phyloP scores from a whole-genome alignment of 1,284 basidiomycete genomes.

The Tylopilus sp. region DNA sequence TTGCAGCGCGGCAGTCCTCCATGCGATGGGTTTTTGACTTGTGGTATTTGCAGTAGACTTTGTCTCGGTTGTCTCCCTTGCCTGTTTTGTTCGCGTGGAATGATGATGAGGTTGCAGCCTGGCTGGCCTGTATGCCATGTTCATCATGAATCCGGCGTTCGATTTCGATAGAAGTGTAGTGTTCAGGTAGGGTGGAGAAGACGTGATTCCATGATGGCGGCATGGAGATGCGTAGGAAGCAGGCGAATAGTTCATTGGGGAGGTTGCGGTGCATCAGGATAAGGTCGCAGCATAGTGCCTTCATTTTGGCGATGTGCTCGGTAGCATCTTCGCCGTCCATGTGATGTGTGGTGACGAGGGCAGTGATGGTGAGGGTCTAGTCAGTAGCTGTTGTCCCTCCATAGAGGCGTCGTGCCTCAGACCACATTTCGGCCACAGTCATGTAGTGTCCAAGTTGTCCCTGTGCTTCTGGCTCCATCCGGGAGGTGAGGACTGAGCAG shows the following conservation, averaged over 20 bases:
- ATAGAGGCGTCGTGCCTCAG: neutral
- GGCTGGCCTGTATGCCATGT: neutral
- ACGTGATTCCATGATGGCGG: slow-evolving; percentile 13
- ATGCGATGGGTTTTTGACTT: neutral
- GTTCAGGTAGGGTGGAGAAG: slow-evolving; percentile 9
- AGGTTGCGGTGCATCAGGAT: neutral
- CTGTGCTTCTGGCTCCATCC: neutral
- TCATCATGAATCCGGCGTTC: slow-evolving; percentile 11
- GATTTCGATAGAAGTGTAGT: slow-evolving; percentile 12
- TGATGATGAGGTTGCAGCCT: neutral
- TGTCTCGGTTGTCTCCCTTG: neutral
- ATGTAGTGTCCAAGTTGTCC: neutral
- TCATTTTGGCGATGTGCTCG: neutral
- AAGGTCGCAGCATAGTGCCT: neutral
- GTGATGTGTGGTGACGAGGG: neutral
- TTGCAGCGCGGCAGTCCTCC: neutral
- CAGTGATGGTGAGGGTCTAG: neutral
- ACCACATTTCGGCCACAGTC: neutral
- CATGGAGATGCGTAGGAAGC: slow-evolving; percentile 25
- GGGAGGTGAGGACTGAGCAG: neutral
- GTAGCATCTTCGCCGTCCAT: neutral
- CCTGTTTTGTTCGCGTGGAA: neutral
- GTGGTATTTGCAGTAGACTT: neutral
- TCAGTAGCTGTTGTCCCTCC: too few relatives aligned
- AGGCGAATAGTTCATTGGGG: neutral